phyloP scores from a whole-genome alignment of 2,329 filamentous ascomycete genomes.

The Talaromyces sp. region DNA sequence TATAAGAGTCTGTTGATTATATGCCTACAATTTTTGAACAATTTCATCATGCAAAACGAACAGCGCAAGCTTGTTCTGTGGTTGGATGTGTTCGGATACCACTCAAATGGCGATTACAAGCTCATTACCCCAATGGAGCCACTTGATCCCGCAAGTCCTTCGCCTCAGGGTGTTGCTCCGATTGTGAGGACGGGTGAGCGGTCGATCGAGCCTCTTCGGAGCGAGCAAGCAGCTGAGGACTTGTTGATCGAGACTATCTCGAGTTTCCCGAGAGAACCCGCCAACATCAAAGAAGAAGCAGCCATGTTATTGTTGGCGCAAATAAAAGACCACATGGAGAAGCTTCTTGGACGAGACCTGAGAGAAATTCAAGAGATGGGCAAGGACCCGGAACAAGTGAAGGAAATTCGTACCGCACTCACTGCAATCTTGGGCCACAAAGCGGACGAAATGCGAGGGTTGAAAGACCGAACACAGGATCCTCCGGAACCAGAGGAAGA shows the following conservation, averaged over 20 bases:
- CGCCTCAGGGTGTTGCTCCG: constrained; percentile 35
- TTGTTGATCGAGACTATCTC: constrained; percentile 39
- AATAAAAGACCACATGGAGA: constrained; percentile 46
- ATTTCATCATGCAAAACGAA: constrained; percentile 61
- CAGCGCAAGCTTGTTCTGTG: constrained; percentile 60
- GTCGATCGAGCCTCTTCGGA: constrained; percentile 36
- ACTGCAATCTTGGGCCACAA: constrained; percentile 40
- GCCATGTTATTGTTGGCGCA: constrained; percentile 44
- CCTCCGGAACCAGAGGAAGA: constrained; percentile 30
- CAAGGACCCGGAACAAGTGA: constrained; percentile 39
- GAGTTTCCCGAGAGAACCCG: constrained; percentile 38
- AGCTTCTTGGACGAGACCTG: constrained; percentile 37
- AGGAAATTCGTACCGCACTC: constrained; percentile 39
- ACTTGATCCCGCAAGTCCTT: constrained; percentile 29
- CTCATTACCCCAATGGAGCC: constrained; percentile 40
- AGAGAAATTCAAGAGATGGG: constrained; percentile 43
- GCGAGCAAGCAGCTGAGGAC: constrained; percentile 40
- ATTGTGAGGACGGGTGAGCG: constrained; percentile 39
- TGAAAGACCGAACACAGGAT: constrained; percentile 34
- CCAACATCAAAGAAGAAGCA: constrained; percentile 42
- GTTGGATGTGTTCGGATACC: constrained; percentile 59
- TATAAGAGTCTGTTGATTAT: constrained; percentile 63
- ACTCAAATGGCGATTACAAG: constrained; percentile 41
- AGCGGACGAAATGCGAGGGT: constrained; percentile 40
- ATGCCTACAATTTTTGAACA: constrained; percentile 62